Conservation (phyloP, 164 flowering plant genomes). For the Buxus sempervirens region DNA sequence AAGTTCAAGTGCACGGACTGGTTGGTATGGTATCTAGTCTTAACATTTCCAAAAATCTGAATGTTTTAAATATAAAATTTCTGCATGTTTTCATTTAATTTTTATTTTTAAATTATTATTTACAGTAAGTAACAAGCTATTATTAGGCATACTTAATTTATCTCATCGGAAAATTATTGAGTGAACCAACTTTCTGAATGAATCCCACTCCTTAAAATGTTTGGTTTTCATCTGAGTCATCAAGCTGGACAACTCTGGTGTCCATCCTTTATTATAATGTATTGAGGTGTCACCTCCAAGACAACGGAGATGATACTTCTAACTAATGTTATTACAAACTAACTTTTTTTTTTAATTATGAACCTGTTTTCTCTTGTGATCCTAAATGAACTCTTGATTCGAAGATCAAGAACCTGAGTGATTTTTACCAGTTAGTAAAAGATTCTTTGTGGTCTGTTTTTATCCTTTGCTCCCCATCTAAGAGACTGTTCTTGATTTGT, state of each 20-base stretch:
- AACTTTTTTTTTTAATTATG: no score
- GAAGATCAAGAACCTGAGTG: background rate
- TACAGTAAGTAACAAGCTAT: background rate
- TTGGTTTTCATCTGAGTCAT: background rate
- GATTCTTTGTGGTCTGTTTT: no score
- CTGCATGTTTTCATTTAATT: background rate
- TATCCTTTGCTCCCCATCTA: background rate
- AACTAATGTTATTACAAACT: background rate
- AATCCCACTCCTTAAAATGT: no score
- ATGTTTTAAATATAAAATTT: no score
- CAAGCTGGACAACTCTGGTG: background rate
- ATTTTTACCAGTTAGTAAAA: background rate
- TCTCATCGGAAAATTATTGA: background rate
- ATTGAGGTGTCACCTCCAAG: background rate
- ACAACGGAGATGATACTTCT: background rate
- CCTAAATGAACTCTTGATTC: background rate
- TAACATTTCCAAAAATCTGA: background rate
- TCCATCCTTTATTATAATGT: no score
- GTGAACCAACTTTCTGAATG: background rate
- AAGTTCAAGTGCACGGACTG: conserved; percentile 28
- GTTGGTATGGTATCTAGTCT: background rate
- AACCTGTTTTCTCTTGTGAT: no score
- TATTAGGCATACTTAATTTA: background rate
- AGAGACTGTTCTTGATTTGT: background rate
- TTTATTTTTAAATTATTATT: background rate